phyloP scores from a whole-genome alignment of 83 land plant genomes.

The Picea abies region DNA sequence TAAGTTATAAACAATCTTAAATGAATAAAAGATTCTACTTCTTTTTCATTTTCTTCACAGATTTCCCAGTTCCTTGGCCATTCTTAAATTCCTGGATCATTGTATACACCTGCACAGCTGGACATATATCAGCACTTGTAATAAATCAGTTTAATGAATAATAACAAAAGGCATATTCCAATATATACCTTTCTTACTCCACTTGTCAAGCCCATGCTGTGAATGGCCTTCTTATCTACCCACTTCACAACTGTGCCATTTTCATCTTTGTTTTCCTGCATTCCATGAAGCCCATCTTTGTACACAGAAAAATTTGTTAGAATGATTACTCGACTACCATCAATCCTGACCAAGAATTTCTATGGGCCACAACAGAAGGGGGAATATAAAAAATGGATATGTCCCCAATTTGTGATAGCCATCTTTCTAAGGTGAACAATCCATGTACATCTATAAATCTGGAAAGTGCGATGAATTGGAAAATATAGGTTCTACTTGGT shows the following conservation, averaged over 20 bases:
- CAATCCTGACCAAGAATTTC: neutral
- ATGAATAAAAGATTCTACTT: neutral
- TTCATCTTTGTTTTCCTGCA: slow-evolving; percentile 7
- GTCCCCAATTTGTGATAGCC: too few relatives aligned
- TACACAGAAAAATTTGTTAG: neutral
- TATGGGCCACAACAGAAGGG: too few relatives aligned
- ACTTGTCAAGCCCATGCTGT: slow-evolving; percentile 83
- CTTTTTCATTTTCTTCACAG: neutral
- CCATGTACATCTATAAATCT: too few relatives aligned
- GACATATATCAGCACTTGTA: neutral
- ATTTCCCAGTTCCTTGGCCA: slow-evolving; percentile 2
- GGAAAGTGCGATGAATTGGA: too few relatives aligned
- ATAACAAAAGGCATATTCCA: neutral
- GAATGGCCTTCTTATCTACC: slow-evolving; percentile 53
- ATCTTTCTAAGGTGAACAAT: too few relatives aligned
- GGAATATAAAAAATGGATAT: too few relatives aligned
- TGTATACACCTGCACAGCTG: slow-evolving; percentile 45
- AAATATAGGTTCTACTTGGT: too few relatives aligned
- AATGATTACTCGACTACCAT: neutral
- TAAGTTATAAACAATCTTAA: slow-evolving; percentile 1
- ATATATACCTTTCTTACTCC: slow-evolving; percentile 84
- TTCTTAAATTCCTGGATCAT: slow-evolving; percentile 54
- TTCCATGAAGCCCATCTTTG: slow-evolving; percentile 21
- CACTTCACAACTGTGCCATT: slow-evolving; percentile 42
- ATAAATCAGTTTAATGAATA: neutral